Conservation (phyloP, 768 basidiomycete species). For the Collybia nuda region DNA sequence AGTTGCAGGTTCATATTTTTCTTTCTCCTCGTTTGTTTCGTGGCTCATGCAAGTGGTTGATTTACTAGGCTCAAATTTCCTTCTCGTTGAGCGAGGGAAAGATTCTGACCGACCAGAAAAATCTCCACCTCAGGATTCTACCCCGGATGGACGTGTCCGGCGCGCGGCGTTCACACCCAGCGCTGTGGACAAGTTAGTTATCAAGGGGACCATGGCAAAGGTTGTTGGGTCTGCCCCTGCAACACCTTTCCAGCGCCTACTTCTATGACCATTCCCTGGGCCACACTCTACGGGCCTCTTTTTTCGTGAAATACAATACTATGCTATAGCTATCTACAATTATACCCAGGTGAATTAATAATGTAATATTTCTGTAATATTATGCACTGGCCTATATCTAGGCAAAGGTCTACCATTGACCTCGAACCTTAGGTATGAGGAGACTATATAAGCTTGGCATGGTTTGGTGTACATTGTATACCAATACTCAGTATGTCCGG, state of each 20-base stretch:
- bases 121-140: slow-evolving; percentile 18
- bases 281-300: too few relatives aligned
- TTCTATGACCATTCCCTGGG: slow-evolving; percentile 12
- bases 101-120: slow-evolving; percentile 34
- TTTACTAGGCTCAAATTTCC: slow-evolving; percentile 13
- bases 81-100: slow-evolving; percentile 13
- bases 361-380: too few relatives aligned
- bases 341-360: too few relatives aligned
- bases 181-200: slow-evolving; percentile 46
- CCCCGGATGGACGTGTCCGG: slow-evolving; percentile 38
- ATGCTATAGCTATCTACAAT: too few relatives aligned
- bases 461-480: too few relatives aligned
- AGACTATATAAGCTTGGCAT: too few relatives aligned
- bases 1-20: slow-evolving; percentile 41
- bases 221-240: slow-evolving; percentile 33
- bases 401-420: too few relatives aligned
- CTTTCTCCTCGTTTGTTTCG: background rate
- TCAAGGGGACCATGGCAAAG: slow-evolving; percentile 57
- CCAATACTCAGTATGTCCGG: too few relatives aligned
- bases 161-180: slow-evolving; percentile 34
- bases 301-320: too few relatives aligned
- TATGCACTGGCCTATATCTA: too few relatives aligned
- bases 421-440: too few relatives aligned
- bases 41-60: background rate
- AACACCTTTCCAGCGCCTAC: slow-evolving; percentile 23